Evolutionary conservation across 345 rosid genomes (phyloP), one percentile per base, ranked within the genome.

Genomic region (Sisymbrium irio): DNA sequence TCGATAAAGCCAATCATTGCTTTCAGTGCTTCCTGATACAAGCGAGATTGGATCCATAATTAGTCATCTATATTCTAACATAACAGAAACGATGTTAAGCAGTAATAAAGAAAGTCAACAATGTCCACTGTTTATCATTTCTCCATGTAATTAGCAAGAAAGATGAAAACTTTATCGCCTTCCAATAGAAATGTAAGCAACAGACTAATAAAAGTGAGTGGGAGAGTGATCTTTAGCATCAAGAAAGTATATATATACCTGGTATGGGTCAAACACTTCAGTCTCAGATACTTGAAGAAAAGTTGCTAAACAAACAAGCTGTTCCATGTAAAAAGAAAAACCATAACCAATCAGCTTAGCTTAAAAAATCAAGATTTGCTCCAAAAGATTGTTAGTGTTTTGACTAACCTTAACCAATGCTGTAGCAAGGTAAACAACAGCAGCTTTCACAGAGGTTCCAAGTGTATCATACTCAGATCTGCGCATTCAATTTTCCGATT

Each of bases 381-480:
- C 2, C n/a, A n/a, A 20, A 51, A 22, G 12, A 15, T 4, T 56
- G 39, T 39, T 46, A n/a, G 0, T 12, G 33, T 50, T 1, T 27
- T 50, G 65, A 70, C 85, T 7, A 73, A 94, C 98, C 97, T 94
- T 94, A 22, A 94, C 89, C 64, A 94, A 63, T 35, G 97, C 93
- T 3, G 98, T 91, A 45, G 88, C 93, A 14, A 94, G 93, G 70
- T 94, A 94, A 77, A 91, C 98, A 78, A 89, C 82, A 25, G 90
- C 96, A 65, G 98, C 87, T 37, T 94, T 94, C 63, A 91, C 78
- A 15, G 92, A 91, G 45, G 98, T 94, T 58, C 95, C 89, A n/a
- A 94, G 87, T n/a, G 98, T 94, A 40, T 94, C 98, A 62, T 91
- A 94, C 80, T 91, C 98, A 6, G 96, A 91, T 79, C 98, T 94